Base-by-base conservation (phyloP, 2,329 filamentous ascomycete species). In the Cucurbitaria berberidis region DNA sequence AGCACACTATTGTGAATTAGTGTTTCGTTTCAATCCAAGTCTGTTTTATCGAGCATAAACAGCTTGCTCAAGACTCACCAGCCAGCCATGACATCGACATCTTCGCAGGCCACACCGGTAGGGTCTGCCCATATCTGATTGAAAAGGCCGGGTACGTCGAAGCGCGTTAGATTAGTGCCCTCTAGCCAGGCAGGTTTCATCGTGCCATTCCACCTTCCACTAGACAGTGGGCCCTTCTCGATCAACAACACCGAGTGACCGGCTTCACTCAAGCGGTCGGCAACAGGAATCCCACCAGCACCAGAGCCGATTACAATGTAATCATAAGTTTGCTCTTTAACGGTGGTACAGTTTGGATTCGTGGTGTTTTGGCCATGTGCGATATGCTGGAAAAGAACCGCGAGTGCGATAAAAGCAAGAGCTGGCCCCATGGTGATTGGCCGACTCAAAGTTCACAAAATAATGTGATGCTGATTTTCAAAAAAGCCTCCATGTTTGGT, bases 11-110 rank as follows among this genome's bases (percentile, higher is more conserved):
- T 22, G 41, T 22, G 24, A 10, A 39, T 39, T 15, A 26, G n/a
- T 11, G 18, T 24, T 35, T 19, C 29, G 32, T 26, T 26, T 29
- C 22, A 8, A 5, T 44, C 11, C n/a, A 36, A n/a, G 15, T 5
- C 9, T 30, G 1, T 30, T 8, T 34, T 16, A 13, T n/a, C 9
- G 13, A 34, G 4, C 15, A 54, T n/a, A n/a, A n/a, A n/a, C n/a
- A n/a, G n/a, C n/a, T n/a, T n/a, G n/a, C n/a, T n/a, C n/a, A n/a
- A n/a, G n/a, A n/a, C 63, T 58, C 45, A 67, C 64, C 87, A 89
- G 10, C 86, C 87, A 5, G 85, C 84, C 84, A 89, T 88, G 57
- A 86, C 83, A 54, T 86, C 86, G n/a, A 82, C 83, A 68, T 89
- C 87, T 3, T 80, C 80, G 70, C 87, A 90, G 19, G 82, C 80